phyloP scores from a whole-genome alignment of 345 rosid genomes.

The Pugionium dolabratum region DNA sequence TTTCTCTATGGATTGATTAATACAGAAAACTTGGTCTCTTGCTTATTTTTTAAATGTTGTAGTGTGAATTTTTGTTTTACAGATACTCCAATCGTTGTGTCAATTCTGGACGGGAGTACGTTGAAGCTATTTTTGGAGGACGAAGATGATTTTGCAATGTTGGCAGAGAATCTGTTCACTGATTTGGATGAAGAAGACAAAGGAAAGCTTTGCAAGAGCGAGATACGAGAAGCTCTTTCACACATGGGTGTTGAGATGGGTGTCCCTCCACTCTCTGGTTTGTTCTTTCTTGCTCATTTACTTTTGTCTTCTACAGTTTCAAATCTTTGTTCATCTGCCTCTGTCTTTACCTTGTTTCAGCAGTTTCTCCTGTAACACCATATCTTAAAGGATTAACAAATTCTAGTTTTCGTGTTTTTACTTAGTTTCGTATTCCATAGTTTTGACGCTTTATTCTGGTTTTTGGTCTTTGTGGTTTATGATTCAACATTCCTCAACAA shows the following conservation, averaged over 20 bases:
- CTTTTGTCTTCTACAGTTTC: conserved; percentile 2
- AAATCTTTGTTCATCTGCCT: neutral
- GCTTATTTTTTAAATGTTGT: conserved; percentile 1
- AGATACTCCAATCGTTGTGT: conserved; percentile 70
- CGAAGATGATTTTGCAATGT: conserved; percentile 94
- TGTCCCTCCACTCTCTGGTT: conserved; percentile 83
- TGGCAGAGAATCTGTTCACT: conserved; percentile 87
- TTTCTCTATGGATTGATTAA: conserved; percentile 11
- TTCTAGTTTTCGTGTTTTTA: neutral
- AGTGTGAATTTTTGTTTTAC: neutral
- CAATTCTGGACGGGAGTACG: conserved; percentile 69
- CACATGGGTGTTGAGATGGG: conserved; percentile 91
- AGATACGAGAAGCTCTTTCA: conserved; percentile 60
- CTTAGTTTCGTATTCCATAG: neutral
- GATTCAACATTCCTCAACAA: neutral
- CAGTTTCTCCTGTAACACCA: neutral
- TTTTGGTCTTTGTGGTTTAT: neutral
- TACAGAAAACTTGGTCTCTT: neutral
- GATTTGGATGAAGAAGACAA: conserved; percentile 78
- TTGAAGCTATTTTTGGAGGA: conserved; percentile 66
- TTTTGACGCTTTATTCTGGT: neutral
- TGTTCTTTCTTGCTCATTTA: conserved; percentile 8
- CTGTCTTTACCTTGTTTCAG: no score
- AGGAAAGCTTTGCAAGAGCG: conserved; percentile 70
- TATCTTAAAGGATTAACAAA: neutral